A percentile compares a stretch with the other conserved stretches of the same genome.
Conservation (phyloP, 2,329 filamentous ascomycete genomes). For the Xylaria sp. region DNA sequence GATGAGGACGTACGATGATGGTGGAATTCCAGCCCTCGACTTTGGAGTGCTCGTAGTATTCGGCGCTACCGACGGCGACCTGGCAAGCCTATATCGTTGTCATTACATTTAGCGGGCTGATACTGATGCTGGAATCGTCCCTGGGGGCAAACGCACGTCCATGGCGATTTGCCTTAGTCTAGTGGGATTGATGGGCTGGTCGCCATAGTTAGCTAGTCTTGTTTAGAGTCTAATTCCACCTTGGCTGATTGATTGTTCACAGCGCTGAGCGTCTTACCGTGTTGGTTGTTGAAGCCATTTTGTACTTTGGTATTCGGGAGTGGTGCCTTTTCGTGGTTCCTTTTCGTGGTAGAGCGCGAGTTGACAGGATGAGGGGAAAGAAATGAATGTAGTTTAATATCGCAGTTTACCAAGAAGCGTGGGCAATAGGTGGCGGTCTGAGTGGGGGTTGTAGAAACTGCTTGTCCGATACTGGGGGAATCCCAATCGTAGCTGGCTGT, state of each 20-base stretch:
- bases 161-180: conserved; percentile 86
- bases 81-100: conserved; percentile 76
- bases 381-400: conserved; percentile 7
- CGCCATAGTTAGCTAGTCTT: conserved; percentile 21
- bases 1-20: conserved; percentile 78
- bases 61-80: conserved; percentile 75
- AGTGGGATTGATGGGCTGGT: conserved; percentile 77
- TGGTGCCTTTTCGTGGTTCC: no score
- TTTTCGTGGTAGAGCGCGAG: neutral
- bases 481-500: conserved; percentile 3
- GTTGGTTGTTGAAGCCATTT: conserved; percentile 46
- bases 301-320: conserved; percentile 18
- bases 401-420: neutral
- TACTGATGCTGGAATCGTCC: conserved; percentile 15
- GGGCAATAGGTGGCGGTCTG: neutral
- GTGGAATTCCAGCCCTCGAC: conserved; percentile 89
- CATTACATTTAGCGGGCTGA: conserved; percentile 35
- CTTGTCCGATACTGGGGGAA: neutral
- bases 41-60: conserved; percentile 86
- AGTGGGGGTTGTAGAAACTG: neutral
- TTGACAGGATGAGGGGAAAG: conserved; percentile 10
- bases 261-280: conserved; percentile 38
- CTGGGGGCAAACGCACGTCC: conserved; percentile 68
- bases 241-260: neutral
- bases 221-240: neutral